Conservation (phyloP, 2,329 filamentous ascomycete genomes). For the Orbilia javanica region DNA sequence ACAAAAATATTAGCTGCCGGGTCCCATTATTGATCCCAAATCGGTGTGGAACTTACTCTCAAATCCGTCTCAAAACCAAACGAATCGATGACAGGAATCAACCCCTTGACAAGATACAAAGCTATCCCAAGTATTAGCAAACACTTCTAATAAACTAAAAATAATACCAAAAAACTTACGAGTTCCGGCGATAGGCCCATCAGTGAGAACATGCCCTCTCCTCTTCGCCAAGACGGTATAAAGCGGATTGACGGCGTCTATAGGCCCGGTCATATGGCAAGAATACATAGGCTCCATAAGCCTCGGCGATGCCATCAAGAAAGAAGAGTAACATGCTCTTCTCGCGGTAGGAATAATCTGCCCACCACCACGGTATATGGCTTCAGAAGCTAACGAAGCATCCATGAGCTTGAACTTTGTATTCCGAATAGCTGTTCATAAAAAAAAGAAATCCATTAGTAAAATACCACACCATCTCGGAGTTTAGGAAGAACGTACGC, state of each 20-base stretch:
- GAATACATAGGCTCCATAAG: constrained; percentile 97
- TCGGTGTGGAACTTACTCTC: constrained; percentile 66
- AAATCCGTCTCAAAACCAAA: constrained; percentile 99
- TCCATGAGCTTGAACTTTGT: constrained; percentile 98
- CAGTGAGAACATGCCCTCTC: constrained; percentile 91
- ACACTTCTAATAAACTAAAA: not conserved
- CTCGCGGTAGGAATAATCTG: constrained; percentile 97
- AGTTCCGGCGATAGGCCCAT: constrained; percentile 92
- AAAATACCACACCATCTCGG: constrained; percentile 44
- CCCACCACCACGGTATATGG: constrained; percentile 93
- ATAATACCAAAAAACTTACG: constrained; percentile 64
- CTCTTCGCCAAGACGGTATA: constrained; percentile 92
- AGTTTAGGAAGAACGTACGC: constrained; percentile 72
- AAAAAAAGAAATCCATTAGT: constrained; percentile 52
- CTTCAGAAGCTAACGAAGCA: constrained; percentile 84
- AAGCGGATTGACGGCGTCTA: constrained; percentile 86
- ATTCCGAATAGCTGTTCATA: constrained; percentile 85
- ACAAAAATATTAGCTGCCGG: constrained; percentile 1
- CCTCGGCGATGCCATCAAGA: constrained; percentile 94
- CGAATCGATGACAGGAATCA: constrained; percentile 95
- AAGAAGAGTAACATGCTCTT: constrained; percentile 92
- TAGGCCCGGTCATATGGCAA: constrained; percentile 91
- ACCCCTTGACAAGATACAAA: constrained; percentile 87
- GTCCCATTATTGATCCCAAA: not conserved
- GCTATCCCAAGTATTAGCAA: constrained; percentile 64